Evolutionary conservation across 352 stramenopile genomes (phyloP).

Genomic region (Peronospora destructor): DNA sequence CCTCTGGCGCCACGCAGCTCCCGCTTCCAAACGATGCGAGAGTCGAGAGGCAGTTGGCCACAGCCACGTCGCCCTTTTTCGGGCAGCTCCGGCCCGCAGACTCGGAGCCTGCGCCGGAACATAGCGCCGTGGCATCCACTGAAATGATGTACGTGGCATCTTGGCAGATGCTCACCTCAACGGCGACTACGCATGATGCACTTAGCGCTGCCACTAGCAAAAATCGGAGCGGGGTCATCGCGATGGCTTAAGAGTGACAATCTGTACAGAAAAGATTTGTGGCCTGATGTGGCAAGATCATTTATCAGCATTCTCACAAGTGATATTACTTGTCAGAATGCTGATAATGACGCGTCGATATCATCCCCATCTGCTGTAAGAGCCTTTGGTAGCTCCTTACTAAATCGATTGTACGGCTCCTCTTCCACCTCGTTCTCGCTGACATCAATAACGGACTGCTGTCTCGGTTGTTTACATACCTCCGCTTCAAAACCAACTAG

Average conservation of each 20-base stretch:
- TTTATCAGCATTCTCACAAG: no score
- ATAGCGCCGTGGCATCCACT: constrained; percentile 17
- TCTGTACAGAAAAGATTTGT: neutral
- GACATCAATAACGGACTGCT: neutral
- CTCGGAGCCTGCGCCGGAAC: constrained; percentile 23
- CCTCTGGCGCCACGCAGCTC: constrained; percentile 31
- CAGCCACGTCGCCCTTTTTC: constrained; percentile 27
- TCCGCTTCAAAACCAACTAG: constrained; percentile 1
- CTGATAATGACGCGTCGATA: no score
- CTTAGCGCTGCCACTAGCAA: constrained; percentile 11
- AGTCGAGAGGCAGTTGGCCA: constrained; percentile 32
- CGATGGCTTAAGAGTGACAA: constrained; percentile 8
- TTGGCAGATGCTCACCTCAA: constrained; percentile 37
- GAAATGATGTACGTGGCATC: constrained; percentile 38
- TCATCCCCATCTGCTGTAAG: neutral
- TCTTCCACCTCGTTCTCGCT: constrained; percentile 3
- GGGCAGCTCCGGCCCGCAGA: constrained; percentile 32
- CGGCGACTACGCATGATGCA: constrained; percentile 2
- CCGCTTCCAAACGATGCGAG: constrained; percentile 24
- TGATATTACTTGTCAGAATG: no score
- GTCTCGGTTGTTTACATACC: neutral
- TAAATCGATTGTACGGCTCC: neutral
- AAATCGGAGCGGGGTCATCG: constrained; percentile 14
- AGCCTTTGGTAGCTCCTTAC: neutral
- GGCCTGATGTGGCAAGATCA: no score